These are phyloP conservation scores for Cadophora sp. DNA, from an alignment of 2,329 filamentous ascomycete genomes.

Conservation along the genomic window DNA sequence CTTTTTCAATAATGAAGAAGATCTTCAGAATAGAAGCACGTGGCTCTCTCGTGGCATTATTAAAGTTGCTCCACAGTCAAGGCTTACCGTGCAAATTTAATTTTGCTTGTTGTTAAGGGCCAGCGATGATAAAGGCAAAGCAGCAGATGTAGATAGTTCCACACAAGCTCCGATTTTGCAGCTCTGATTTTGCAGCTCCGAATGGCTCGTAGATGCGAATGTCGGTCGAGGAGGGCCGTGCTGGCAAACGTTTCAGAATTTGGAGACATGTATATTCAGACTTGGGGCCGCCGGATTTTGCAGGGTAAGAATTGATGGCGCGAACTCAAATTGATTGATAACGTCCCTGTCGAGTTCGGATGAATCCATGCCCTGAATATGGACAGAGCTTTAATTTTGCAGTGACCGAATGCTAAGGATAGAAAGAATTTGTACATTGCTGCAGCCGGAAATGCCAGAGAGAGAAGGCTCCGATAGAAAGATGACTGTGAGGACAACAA, in stretches of 20 bases:
- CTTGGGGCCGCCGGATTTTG: not conserved
- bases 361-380: not conserved
- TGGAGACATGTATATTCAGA: not conserved
- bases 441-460: not conserved
- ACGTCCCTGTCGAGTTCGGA: not conserved
- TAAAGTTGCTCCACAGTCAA: not conserved
- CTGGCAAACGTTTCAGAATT: not conserved
- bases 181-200: not conserved
- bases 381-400: not conserved
- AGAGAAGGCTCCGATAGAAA: not conserved
- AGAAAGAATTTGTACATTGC: not conserved
- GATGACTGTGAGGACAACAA: not conserved
- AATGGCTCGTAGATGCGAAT: not conserved
- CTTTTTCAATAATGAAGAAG: not conserved
- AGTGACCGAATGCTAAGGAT: not conserved
- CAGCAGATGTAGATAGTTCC: not conserved
- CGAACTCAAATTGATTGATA: slow-evolving; percentile 9
- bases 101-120: not conserved
- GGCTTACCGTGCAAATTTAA: not conserved
- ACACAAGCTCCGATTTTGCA: not conserved
- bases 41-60: not conserved
- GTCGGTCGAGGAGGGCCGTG: not conserved
- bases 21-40: not conserved
- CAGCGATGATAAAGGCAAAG: not conserved
- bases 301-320: not conserved